phyloP scores from a whole-genome alignment of 2,329 filamentous ascomycete species.

The Aspergillus novoparasiticus region DNA sequence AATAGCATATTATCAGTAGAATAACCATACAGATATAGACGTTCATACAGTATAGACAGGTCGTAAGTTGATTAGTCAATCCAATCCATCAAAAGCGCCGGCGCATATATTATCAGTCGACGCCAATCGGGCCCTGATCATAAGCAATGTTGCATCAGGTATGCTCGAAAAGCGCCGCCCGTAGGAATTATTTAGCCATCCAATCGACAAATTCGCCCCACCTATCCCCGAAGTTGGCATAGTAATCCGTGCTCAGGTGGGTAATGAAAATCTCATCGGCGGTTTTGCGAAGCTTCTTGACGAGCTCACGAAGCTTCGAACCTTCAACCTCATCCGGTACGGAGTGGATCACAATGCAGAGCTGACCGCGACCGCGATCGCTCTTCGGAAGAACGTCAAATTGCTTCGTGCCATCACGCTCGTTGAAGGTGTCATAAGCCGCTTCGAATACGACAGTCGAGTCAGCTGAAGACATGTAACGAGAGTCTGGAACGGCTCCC shows the following conservation, averaged over 20 bases:
- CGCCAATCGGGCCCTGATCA: constrained; percentile 1
- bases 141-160: not conserved
- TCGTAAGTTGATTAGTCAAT: not conserved
- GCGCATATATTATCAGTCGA: constrained; percentile 9
- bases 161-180: not conserved
- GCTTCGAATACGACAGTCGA: constrained; percentile 52
- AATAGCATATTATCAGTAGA: not conserved
- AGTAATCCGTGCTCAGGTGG: constrained; percentile 42
- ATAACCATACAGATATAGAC: not conserved
- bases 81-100: not conserved
- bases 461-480: constrained; percentile 46
- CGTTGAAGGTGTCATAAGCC: constrained; percentile 42
- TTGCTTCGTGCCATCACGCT: constrained; percentile 33
- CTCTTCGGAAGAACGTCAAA: constrained; percentile 36
- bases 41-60: not conserved
- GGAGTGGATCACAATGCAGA: constrained; percentile 43
- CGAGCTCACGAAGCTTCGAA: constrained; percentile 33
- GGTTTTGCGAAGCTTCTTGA: constrained; percentile 37
- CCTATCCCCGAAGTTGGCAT: constrained; percentile 41
- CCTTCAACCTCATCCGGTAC: constrained; percentile 36
- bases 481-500: constrained; percentile 45
- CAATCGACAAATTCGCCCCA: constrained; percentile 43
- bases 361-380: constrained; percentile 34
- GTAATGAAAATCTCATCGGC: constrained; percentile 46
- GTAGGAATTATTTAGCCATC: constrained; percentile 27